Evolutionary conservation across 768 basidiomycete species (phyloP), one percentile per base, ranked within the genome.

Genomic region (Pleurotus citrinopileatus): DNA sequence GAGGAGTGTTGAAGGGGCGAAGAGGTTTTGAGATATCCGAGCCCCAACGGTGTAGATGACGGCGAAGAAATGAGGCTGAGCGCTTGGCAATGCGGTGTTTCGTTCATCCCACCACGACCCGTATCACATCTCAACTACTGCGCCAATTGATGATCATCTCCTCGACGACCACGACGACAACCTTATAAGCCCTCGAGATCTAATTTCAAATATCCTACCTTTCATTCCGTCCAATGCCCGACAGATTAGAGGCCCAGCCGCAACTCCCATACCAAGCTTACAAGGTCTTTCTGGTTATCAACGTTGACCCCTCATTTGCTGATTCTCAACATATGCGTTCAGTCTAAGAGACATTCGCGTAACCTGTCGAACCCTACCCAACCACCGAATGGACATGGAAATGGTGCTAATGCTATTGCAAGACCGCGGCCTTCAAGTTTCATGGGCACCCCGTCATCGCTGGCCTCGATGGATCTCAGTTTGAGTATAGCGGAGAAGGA

Each of bases 261-360:
- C 60, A 65, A 60, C 61, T 81, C 17, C 78, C 78, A 27, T 81
- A 81, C 69, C 76, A 76, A 66, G 76, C 79, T 36, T 81, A 81
- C 67, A 74, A 71, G 67, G 79, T 78, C 37, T 55, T 67, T 65
- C 32, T 55, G 29, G 28, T 52, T 50, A 48, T 48, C 25, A 20
- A 46, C 27, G 29, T 6, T 40, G 23, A n/a, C 8, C 53, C 25
- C 20, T 47, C 42, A 57, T 42, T 57, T 27, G n/a, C n/a, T n/a
- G n/a, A n/a, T n/a, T n/a, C n/a, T n/a, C n/a, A n/a, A n/a, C n/a
- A 42, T 10, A 23, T 53, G 20, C 20, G 32, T 37, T 19, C 56
- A 80, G 78, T 72, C 79, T n/a, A 80, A 78, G 63, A 67, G 77
- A 38, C 76, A 76, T 61, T 76, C 76, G 12, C 69, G 73, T 34